phyloP scores from a whole-genome alignment of 1,284 basidiomycete genomes.

The Tilletia indica region DNA sequence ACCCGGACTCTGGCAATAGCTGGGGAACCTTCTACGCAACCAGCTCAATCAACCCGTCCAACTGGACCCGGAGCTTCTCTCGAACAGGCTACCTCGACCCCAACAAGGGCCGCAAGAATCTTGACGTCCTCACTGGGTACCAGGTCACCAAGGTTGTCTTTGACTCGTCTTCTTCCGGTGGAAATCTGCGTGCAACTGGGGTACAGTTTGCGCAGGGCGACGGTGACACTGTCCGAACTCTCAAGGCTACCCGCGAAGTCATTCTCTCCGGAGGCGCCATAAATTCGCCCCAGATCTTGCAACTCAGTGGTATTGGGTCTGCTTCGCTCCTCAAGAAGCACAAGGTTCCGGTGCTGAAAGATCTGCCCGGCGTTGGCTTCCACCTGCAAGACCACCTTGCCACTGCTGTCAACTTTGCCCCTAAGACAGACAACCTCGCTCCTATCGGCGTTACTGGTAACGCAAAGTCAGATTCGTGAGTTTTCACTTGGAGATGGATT shows the following conservation, averaged over 20 bases:
- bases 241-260: slow-evolving; percentile 47
- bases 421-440: slow-evolving; percentile 26
- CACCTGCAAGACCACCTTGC: slow-evolving; percentile 62
- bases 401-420: slow-evolving; percentile 31
- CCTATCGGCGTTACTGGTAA: slow-evolving; percentile 28
- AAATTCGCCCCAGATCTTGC: slow-evolving; percentile 60
- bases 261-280: slow-evolving; percentile 53
- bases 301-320: slow-evolving; percentile 62
- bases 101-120: slow-evolving; percentile 34
- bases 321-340: slow-evolving; percentile 56
- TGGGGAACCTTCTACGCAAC: slow-evolving; percentile 41
- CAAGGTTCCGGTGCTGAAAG: slow-evolving; percentile 58
- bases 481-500: too few relatives aligned
- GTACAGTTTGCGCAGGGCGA: slow-evolving; percentile 36
- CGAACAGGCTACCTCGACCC: slow-evolving; percentile 46
- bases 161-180: slow-evolving; percentile 19
- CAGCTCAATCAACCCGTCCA: slow-evolving; percentile 36
- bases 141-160: slow-evolving; percentile 41
- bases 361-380: slow-evolving; percentile 62
- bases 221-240: slow-evolving; percentile 27
- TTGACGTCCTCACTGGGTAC: slow-evolving; percentile 45
- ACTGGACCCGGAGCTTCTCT: slow-evolving; percentile 42
- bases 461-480: slow-evolving; percentile 28
- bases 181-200: slow-evolving; percentile 30
- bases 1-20: slow-evolving; percentile 40